Evolutionary conservation across 768 basidiomycete species (phyloP), one percentile per base, ranked within the genome.

Genomic region (Sporobolomyces pararoseus): DNA sequence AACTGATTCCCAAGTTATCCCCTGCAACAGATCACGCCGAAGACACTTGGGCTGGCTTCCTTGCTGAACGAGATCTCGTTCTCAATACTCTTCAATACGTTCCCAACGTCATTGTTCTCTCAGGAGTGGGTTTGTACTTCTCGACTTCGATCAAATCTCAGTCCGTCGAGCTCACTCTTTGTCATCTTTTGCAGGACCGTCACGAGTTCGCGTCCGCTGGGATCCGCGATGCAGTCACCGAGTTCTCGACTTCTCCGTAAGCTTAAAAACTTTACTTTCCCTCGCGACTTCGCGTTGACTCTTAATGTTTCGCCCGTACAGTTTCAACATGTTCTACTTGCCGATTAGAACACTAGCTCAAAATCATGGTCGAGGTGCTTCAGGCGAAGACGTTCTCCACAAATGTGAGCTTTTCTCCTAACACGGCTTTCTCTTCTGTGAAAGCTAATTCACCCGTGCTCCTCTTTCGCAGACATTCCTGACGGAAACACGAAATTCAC

Each of bases 11-110:
- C n/a, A n/a, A 23, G 21, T 25, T n/a, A 2, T 6, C 16, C 4
- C 31, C 6, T 21, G 4, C 7, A 5, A 3, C 84, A 69, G 86
- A 87, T 73, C 86, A 85, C 4, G 81, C 82, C 63, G 75, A 77
- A n/a, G 88, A 89, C 76, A 85, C 88, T 1, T 90, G 88, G 88
- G 86, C 86, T 0, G 87, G 80, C 0, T 89, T 84, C 78, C 79
- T 82, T 6, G 76, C 77, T 19, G 89, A 90, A 79, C 86, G 87
- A 74, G 81, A 83, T 19, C 78, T 82, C 0, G 78, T 91, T 17
- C 81, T 90, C 34, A 78, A 82, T 29, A 81, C 84, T 0, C 80
- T 91, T 49, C 84, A 86, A 68, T 82, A 84, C 29, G 85, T 89
- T 16, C 87, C 88, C 0, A 89, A 90, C 74, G 84, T 89, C 53